Base-by-base conservation (phyloP, 2,329 filamentous ascomycete species). In the Lecanicillium sp. region DNA sequence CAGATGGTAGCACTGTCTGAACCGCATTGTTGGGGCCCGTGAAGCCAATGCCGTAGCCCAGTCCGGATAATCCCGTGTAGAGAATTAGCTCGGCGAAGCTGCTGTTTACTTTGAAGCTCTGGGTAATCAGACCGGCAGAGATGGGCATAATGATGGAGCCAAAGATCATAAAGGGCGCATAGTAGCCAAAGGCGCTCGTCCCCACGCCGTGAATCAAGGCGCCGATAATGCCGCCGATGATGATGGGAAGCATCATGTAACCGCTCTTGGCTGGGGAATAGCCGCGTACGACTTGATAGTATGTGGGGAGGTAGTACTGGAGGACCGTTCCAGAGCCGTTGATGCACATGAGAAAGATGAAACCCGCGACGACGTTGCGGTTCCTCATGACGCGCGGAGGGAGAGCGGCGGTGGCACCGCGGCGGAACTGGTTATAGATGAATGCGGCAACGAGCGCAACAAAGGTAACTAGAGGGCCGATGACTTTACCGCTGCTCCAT, bases 211-310 rank as follows among this genome's bases (percentile, higher is more conserved):
- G 36, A 14, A 40, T 25, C 12, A 45, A 28, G 14, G 37, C 31
- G 13, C 33, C 29, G 5, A 40, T 17, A n/a, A 34, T 33, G 18
- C 37, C 41, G 3, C 36, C 36, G 8, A 40, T 20, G 19, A 46
- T 37, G 17, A 42, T 28, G 18, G 51, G 50, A 0, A 53, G 22
- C 38, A 52, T 49, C 46, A 49, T 44, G 20, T 54, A 49, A 5
- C 53, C 51, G 6, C 50, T 51, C 15, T 56, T 48, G 0, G 52
- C 55, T 1, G 65, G 56, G 3, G 53, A 54, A 4, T 58, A 62
- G 7, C 55, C 57, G 28, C 62, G 58, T 4, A 68, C 58, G 4
- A 62, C 54, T 32, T 65, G 61, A 42, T 66, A 67, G 50, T 62
- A 67, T 4, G 64, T 60, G 0, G 63, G 60, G 0, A 64, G 40